These are phyloP conservation scores for Umbelopsis sp. DNA, from an alignment of 371 early-diverging fungal genomes.

Conservation along the genomic window DNA sequence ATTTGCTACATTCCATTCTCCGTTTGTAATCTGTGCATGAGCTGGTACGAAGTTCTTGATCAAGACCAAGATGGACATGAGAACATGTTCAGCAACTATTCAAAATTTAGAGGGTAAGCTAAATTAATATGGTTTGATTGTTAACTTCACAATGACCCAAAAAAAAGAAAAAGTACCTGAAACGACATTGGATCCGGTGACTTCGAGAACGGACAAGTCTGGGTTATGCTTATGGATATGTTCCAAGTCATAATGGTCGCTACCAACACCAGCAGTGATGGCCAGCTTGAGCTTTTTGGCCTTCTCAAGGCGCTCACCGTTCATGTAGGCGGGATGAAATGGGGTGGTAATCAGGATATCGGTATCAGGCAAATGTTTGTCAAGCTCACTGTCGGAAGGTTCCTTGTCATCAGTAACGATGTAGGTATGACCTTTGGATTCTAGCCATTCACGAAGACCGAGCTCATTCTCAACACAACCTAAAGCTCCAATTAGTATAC, in stretches of 20 bases:
- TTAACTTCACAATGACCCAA: too few species aligned
- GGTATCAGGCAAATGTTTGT: slow-evolving; percentile 18
- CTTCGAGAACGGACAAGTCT: slow-evolving; percentile 2
- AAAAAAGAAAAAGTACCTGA: too few species aligned
- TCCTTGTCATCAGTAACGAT: slow-evolving; percentile 18
- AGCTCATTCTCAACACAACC: slow-evolving; percentile 17
- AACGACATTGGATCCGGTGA: slow-evolving; percentile 15
- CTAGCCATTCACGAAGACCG: slow-evolving; percentile 19
- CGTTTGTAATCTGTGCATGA: slow-evolving; percentile 2
- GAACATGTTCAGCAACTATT: slow-evolving; percentile 5
- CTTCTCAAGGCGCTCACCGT: not conserved
- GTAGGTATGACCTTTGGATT: slow-evolving; percentile 8
- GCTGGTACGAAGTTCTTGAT: slow-evolving; percentile 13
- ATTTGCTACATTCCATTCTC: slow-evolving; percentile 8
- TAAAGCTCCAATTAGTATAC: not conserved
- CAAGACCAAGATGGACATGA: slow-evolving; percentile 12
- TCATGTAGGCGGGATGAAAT: slow-evolving; percentile 14
- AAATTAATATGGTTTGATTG: too few species aligned
- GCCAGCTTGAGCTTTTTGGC: slow-evolving; percentile 14
- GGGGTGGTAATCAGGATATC: slow-evolving; percentile 18
- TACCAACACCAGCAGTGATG: slow-evolving; percentile 5
- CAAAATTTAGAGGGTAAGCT: too few species aligned
- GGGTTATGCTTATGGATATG: not conserved
- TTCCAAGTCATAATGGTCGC: slow-evolving; percentile 1
- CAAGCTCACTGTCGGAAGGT: not conserved